phyloP scores from a whole-genome alignment of 2,329 filamentous ascomycete species.

The Xylariaceae sp. region DNA sequence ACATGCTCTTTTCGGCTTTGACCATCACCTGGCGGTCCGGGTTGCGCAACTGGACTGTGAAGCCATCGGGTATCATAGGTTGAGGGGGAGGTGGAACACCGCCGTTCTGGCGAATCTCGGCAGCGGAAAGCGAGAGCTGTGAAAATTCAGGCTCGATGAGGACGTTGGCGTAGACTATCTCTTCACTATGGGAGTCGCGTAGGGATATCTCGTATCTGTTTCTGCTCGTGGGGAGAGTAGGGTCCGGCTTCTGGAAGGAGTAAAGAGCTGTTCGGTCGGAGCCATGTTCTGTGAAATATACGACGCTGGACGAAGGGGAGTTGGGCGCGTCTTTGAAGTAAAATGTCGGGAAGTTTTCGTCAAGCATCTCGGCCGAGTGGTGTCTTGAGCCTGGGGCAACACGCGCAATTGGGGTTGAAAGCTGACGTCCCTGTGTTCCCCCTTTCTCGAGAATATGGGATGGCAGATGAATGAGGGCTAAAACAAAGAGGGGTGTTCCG shows the following conservation, averaged over 20 bases:
- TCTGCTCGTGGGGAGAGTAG: slow-evolving; percentile 63
- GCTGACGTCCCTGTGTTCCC: too few relatives aligned
- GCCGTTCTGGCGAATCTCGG: slow-evolving; percentile 72
- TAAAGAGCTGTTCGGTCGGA: slow-evolving; percentile 79
- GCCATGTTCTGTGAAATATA: slow-evolving; percentile 68
- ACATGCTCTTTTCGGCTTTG: slow-evolving; percentile 68
- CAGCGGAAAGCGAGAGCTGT: slow-evolving; percentile 75
- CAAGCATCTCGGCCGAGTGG: slow-evolving; percentile 61
- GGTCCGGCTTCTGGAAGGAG: slow-evolving; percentile 73
- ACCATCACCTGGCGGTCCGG: slow-evolving; percentile 80
- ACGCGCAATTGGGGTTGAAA: too few relatives aligned
- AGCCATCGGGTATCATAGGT: slow-evolving; percentile 72
- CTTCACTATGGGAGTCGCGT: slow-evolving; percentile 75
- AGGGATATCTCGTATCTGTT: slow-evolving; percentile 87
- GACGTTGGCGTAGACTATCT: slow-evolving; percentile 85
- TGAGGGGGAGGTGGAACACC: slow-evolving; percentile 64
- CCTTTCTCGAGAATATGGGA: too few relatives aligned
- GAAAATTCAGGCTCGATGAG: slow-evolving; percentile 82
- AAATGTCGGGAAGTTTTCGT: slow-evolving; percentile 86
- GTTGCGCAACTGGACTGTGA: slow-evolving; percentile 88
- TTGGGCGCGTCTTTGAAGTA: slow-evolving; percentile 52
- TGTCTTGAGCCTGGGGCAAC: too few relatives aligned
- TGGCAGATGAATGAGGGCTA: too few relatives aligned
- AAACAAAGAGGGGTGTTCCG: too few relatives aligned
- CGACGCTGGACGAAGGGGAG: slow-evolving; percentile 54